Base-by-base conservation (phyloP, 148 eudicot species). In the Vaccinium darrowii region DNA sequence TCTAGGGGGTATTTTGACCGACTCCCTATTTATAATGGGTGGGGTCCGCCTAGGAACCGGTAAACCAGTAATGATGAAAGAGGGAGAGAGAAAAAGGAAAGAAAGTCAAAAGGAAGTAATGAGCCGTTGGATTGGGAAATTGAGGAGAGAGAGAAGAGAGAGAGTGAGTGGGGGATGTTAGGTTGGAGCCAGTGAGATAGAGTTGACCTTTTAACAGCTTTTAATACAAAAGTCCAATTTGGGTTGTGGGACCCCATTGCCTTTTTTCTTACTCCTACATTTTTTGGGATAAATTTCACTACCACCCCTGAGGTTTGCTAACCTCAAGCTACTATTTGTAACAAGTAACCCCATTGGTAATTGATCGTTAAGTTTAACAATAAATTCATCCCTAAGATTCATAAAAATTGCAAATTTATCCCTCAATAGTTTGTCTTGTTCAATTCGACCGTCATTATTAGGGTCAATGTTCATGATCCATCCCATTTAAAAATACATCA, bases 91-190 rank as follows among this genome's bases (percentile, higher is more conserved):
- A 57, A 60, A 79, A 50, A 1, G 50, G n/a, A 16, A 39, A 74
- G 4, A 84, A 87, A 89, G 92, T 91, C 92, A 91, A 88, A 90
- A 81, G 86, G 78, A 2, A 14, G 49, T 78, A 85, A 86, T 84
- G 83, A 86, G 86, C 87, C 90, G 91, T 89, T 89, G 87, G 90
- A 88, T 89, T 51, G 5, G 80, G 27, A 75, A 30, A 36, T 27
- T n/a, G 71, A 7, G 33, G 25, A 27, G 27, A 79, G 63, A 15
- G 54, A 52, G 56, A 52, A 52, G 56, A 52, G 56, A 9, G 74
- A 69, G 74, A 69, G 74, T 27, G 74, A 69, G 73, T 8, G 73
- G 25, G 62, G 73, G 25, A 53, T 47, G 86, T 85, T 83, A 80
- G 88, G 88, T 88, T 86, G 86, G 88, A 23, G 89, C 85, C 91